Conservation (phyloP, 176 grass and related monocot species). For the Bonia amplexicaulis region DNA sequence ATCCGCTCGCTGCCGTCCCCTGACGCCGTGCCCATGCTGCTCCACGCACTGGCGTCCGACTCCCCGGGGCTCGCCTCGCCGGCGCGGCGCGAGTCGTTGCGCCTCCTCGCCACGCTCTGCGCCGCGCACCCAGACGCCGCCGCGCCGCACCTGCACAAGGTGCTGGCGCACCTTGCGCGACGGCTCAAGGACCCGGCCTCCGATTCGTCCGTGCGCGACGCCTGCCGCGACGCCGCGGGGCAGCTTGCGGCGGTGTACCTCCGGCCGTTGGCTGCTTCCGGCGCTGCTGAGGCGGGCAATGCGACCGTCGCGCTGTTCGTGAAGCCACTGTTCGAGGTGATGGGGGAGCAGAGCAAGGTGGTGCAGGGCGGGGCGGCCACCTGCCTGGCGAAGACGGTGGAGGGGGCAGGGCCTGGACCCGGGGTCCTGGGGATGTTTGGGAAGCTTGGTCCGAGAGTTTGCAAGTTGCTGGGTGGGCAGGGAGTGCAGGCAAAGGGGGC, state of each 20-base stretch:
- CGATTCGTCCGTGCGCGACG: constrained; percentile 77
- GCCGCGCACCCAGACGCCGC: constrained; percentile 51
- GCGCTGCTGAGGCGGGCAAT: constrained; percentile 14
- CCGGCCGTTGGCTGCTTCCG: constrained; percentile 21
- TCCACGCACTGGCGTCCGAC: constrained; percentile 67
- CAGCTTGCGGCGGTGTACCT: constrained; percentile 75
- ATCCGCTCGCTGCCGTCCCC: constrained; percentile 68
- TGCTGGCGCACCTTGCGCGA: constrained; percentile 58
- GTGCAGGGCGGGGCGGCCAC: constrained; percentile 79
- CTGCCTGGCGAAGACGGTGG: constrained; percentile 79
- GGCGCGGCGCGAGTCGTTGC: constrained; percentile 60
- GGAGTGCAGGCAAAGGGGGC: constrained; percentile 78
- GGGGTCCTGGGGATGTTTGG: constrained; percentile 48
- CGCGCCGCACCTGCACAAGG: constrained; percentile 67
- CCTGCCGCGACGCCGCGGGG: constrained; percentile 61
- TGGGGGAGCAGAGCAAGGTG: constrained; percentile 86
- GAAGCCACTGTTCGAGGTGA: constrained; percentile 85
- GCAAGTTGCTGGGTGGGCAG: constrained; percentile 72
- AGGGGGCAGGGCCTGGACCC: constrained; percentile 47
- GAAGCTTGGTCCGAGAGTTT: constrained; percentile 71
- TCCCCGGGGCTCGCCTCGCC: constrained; percentile 39
- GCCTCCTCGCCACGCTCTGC: constrained; percentile 70
- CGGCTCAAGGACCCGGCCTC: constrained; percentile 78
- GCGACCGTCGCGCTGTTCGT: constrained; percentile 63
- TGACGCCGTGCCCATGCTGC: constrained; percentile 78